Evolutionary conservation across 257 asterid genomes (phyloP), one percentile per base, ranked within the genome.

Genomic region (Rubia yunnanensis): DNA sequence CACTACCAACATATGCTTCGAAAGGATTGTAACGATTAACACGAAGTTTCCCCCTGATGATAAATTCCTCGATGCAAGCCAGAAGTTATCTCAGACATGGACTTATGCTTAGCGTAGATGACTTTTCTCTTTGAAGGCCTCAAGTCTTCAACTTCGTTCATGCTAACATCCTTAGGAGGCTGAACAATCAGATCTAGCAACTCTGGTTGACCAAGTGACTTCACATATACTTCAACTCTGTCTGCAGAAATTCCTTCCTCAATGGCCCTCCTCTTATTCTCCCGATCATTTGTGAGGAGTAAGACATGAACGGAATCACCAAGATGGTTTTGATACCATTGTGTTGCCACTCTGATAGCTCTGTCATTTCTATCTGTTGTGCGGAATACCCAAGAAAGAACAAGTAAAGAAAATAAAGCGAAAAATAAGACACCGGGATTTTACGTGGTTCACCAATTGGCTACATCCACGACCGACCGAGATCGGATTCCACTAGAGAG

Each of bases 1-100:
- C 99, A 74, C 99, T 90, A 36, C 97, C 99, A 60, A 90, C 95
- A 85, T 90, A 94, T 68, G 99, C 99, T 85, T 94, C 99, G 80
- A 90, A 94, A 57, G 95, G 91, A 81, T 94, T 94, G 76, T 84
- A 83, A 64, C 97, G 96, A 77, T 94, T 94, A 61, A 90, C 92
- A 67, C 99, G 92, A 67, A 94, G 95, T 68, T 94, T 94, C 72
- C 99, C n/a, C 99, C 82, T 94, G 99, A 75, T 94, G 97, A 76
- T 79, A 84, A 70, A 94, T 81, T 73, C 97, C 96, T 67, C 87
- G 83, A 76, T 77, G 97, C 83, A 94, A 83, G 39, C 99, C 96
- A 81, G 97, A 80, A 75, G 99, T 94, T 76, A 94, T 86, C 84
- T 90, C 97, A 41, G 99, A 94, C 95, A 94, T 88, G 63, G 97